Evolutionary conservation across 2,329 filamentous ascomycete species (phyloP).

Genomic region (Aspergillus neotritici): DNA sequence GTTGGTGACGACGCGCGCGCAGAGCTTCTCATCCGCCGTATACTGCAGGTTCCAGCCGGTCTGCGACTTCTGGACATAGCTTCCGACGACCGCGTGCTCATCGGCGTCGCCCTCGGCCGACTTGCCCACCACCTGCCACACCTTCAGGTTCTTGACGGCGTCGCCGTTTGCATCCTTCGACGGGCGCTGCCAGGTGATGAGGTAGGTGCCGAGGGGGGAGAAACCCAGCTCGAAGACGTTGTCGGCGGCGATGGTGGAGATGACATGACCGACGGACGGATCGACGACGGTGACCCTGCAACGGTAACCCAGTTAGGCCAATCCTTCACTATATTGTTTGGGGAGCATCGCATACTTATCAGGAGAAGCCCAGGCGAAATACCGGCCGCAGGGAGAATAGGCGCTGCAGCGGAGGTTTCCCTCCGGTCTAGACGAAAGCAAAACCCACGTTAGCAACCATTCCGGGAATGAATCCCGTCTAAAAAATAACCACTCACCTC

Average conservation of each 20-base stretch:
- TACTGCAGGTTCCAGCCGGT: conserved; percentile 97
- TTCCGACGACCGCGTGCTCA: conserved; percentile 67
- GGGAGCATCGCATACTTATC: conserved; percentile 52
- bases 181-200: conserved; percentile 95
- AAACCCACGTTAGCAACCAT: conserved; percentile 12
- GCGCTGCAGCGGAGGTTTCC: conserved; percentile 90
- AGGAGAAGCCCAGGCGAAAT: conserved; percentile 88
- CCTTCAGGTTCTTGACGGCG: conserved; percentile 91
- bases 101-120: conserved; percentile 45
- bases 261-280: conserved; percentile 65
- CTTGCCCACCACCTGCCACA: conserved; percentile 81
- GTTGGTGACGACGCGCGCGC: conserved; percentile 89
- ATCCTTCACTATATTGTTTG: background rate
- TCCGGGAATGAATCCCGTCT: too few species aligned
- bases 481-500: conserved; percentile 40
- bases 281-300: conserved; percentile 79
- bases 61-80: conserved; percentile 93
- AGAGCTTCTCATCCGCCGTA: conserved; percentile 86
- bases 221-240: conserved; percentile 95
- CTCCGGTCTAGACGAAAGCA: conserved; percentile 62
- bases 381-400: conserved; percentile 93
- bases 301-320: conserved; percentile 9
- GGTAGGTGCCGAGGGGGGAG: conserved; percentile 82
- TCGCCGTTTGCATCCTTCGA: conserved; percentile 90
- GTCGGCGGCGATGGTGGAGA: conserved; percentile 68